Conservation (phyloP, 129 eudicot genomes). For the Silybum marianum region DNA sequence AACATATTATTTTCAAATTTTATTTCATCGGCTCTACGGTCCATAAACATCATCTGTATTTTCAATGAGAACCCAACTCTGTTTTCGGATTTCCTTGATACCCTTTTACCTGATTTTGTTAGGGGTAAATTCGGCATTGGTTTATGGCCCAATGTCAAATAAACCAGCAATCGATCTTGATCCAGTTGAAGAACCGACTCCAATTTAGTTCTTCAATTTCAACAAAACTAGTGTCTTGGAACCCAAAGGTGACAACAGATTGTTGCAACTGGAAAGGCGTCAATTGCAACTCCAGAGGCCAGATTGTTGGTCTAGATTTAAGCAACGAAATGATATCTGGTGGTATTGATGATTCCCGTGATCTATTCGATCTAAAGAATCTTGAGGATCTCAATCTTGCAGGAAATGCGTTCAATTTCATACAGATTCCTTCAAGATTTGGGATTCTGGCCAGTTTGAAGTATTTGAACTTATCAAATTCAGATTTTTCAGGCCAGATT, state of each 20-base stretch:
- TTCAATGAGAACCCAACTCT: constrained; percentile 36
- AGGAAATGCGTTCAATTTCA: constrained; percentile 30
- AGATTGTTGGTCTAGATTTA: constrained; percentile 26
- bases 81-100: constrained; percentile 31
- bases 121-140: background rate
- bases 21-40: background rate
- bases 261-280: constrained; percentile 36
- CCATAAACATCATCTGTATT: constrained; percentile 11
- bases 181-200: constrained; percentile 30
- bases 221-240: constrained; percentile 31
- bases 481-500: constrained; percentile 55
- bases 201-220: constrained; percentile 12
- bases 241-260: constrained; percentile 20
- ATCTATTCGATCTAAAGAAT: constrained; percentile 25
- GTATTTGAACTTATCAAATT: constrained; percentile 56
- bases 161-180: constrained; percentile 28
- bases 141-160: constrained; percentile 32
- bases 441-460: constrained; percentile 44
- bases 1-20: background rate
- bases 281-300: constrained; percentile 18
- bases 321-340: constrained; percentile 29
- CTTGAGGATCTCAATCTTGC: constrained; percentile 41
- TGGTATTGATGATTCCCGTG: constrained; percentile 27
- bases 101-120: constrained; percentile 14
- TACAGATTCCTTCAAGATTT: constrained; percentile 23